Evolutionary conservation across 768 basidiomycete genomes (phyloP).

Genomic region (Boletales sp.): DNA sequence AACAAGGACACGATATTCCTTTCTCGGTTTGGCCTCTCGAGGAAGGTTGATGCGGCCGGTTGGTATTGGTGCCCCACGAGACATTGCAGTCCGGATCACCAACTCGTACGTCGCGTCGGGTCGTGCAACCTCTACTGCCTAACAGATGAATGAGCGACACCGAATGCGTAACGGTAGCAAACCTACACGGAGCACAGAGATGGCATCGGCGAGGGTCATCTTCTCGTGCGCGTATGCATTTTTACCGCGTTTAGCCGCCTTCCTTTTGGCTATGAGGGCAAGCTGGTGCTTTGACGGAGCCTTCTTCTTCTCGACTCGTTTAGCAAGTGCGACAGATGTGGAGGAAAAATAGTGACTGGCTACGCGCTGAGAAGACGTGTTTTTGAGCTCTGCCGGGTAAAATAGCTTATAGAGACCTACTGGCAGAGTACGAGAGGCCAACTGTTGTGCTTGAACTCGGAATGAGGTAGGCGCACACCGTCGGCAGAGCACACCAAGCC

Average conservation of each 20-base stretch:
- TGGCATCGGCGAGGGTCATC: slow-evolving; percentile 62
- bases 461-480: not conserved
- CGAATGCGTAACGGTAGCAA: not conserved
- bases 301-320: slow-evolving; percentile 51
- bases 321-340: slow-evolving; percentile 41
- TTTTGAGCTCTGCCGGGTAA: not conserved
- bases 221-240: slow-evolving; percentile 61
- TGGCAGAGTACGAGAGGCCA: slow-evolving; percentile 35
- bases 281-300: slow-evolving; percentile 68
- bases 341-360: slow-evolving; percentile 45
- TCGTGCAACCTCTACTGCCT: slow-evolving; percentile 83
- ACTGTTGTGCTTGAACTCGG: slow-evolving; percentile 17
- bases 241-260: slow-evolving; percentile 50
- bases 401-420: slow-evolving; percentile 1
- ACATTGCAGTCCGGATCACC: slow-evolving; percentile 73
- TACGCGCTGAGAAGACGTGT: not conserved
- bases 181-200: slow-evolving; percentile 68
- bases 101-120: slow-evolving; percentile 78
- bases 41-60: slow-evolving; percentile 89
- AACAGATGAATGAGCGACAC: slow-evolving; percentile 1
- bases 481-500: slow-evolving; percentile 23
- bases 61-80: slow-evolving; percentile 77
- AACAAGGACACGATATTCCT: slow-evolving; percentile 79
- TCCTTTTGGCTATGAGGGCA: slow-evolving; percentile 60
- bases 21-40: slow-evolving; percentile 67